A percentile compares a stretch with the other conserved stretches of the same genome.
Evolutionary conservation across 371 early-diverging fungal species (phyloP).

Genomic region (Mucor circinelloides): DNA sequence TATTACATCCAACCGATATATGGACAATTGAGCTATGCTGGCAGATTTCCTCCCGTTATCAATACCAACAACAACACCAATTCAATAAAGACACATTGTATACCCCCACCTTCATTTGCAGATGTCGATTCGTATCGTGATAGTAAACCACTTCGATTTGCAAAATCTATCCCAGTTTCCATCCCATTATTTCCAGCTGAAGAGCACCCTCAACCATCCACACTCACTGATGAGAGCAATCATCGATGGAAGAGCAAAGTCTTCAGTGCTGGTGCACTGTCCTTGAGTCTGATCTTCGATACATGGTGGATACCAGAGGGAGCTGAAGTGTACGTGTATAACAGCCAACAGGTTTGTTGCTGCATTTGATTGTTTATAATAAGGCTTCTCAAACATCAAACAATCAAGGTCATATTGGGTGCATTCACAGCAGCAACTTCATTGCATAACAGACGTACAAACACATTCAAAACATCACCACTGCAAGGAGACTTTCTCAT

Average conservation of each 20-base stretch:
- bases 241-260: slow-evolving; percentile 43
- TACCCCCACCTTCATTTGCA: slow-evolving; percentile 1
- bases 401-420: slow-evolving; percentile 22
- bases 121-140: not conserved
- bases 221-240: not conserved
- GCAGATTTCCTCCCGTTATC: not conserved
- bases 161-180: slow-evolving; percentile 19
- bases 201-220: not conserved
- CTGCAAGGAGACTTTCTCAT: slow-evolving; percentile 37
- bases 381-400: not conserved
- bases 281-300: slow-evolving; percentile 51
- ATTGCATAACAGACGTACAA: slow-evolving; percentile 39
- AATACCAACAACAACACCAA: not conserved
- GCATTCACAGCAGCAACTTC: slow-evolving; percentile 41
- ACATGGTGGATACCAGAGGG: slow-evolving; percentile 38
- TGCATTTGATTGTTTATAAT: not conserved
- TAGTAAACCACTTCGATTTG: slow-evolving; percentile 22
- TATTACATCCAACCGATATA: not conserved
- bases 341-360: slow-evolving; percentile 7
- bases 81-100: not conserved
- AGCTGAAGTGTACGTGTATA: slow-evolving; percentile 41
- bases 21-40: not conserved
- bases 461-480: slow-evolving; percentile 43
- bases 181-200: slow-evolving; percentile 11
- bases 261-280: slow-evolving; percentile 39